Evolutionary conservation across 176 grass and related monocot species (phyloP).

Genomic region (Puccinellia tenuiflora): DNA sequence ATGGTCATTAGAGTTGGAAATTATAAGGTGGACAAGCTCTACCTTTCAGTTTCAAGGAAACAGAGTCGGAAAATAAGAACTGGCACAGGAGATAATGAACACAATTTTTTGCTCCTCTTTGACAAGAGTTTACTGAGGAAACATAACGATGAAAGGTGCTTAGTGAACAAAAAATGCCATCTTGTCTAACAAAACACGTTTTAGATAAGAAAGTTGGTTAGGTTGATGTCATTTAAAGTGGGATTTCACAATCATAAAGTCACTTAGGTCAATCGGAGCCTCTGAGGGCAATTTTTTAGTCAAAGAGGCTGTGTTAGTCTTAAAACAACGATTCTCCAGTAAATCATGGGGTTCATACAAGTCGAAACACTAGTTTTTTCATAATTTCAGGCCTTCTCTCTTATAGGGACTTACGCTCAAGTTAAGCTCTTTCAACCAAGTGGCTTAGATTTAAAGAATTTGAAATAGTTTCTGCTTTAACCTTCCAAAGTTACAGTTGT

Average conservation of each 20-base stretch:
- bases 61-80: not conserved
- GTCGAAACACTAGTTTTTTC: not conserved
- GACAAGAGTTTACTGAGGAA: not conserved
- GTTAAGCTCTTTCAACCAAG: not conserved
- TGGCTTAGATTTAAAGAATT: not conserved
- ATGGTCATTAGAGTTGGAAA: constrained; percentile 3
- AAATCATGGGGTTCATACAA: not conserved
- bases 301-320: not conserved
- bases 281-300: not conserved
- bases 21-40: not conserved
- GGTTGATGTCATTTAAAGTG: not conserved
- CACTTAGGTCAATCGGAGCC: not conserved
- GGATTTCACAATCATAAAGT: not conserved
- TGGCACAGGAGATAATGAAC: not conserved
- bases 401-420: not conserved
- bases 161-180: not conserved
- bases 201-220: not conserved
- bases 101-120: not conserved
- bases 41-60: not conserved
- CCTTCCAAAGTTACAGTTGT: not conserved
- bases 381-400: not conserved
- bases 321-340: not conserved
- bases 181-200: not conserved
- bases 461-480: not conserved
- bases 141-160: not conserved